phyloP scores from a whole-genome alignment of 2,329 filamentous ascomycete species.

The Penicillium sp. region DNA sequence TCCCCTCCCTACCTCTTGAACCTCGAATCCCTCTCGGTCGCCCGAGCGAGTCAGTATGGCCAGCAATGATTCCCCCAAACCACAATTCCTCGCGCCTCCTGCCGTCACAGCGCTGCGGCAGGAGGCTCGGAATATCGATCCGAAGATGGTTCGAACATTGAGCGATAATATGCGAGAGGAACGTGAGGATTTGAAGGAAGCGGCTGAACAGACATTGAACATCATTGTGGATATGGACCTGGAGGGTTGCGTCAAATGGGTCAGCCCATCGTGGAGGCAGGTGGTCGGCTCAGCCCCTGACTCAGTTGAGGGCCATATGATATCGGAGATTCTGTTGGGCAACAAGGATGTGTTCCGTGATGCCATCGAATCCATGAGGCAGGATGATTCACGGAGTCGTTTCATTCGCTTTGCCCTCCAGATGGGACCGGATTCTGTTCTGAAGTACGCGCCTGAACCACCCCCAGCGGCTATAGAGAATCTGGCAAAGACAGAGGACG shows the following conservation, averaged over 20 bases:
- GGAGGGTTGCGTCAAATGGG: conserved; percentile 89
- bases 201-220: conserved; percentile 93
- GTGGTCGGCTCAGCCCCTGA: conserved; percentile 79
- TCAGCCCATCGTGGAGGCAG: conserved; percentile 93
- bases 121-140: conserved; percentile 42
- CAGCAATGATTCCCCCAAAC: conserved; percentile 40
- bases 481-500: conserved; percentile 24
- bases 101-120: conserved; percentile 46
- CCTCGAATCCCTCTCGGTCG: conserved; percentile 10
- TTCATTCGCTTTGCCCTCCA: conserved; percentile 78
- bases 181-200: conserved; percentile 88
- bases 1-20: conserved; percentile 3
- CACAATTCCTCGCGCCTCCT: conserved; percentile 46
- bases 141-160: conserved; percentile 61
- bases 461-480: conserved; percentile 24
- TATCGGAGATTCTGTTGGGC: conserved; percentile 77
- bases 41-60: conserved; percentile 39
- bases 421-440: conserved; percentile 67
- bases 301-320: conserved; percentile 70
- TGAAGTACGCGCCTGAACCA: conserved; percentile 50
- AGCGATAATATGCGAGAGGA: conserved; percentile 92
- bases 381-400: conserved; percentile 89
- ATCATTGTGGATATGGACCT: conserved; percentile 93
- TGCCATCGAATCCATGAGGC: conserved; percentile 82
- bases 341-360: conserved; percentile 79